Evolutionary conservation across 768 basidiomycete species (phyloP), one percentile per base, ranked within the genome.

Genomic region (Trichaptum fuscoviolaceum): DNA sequence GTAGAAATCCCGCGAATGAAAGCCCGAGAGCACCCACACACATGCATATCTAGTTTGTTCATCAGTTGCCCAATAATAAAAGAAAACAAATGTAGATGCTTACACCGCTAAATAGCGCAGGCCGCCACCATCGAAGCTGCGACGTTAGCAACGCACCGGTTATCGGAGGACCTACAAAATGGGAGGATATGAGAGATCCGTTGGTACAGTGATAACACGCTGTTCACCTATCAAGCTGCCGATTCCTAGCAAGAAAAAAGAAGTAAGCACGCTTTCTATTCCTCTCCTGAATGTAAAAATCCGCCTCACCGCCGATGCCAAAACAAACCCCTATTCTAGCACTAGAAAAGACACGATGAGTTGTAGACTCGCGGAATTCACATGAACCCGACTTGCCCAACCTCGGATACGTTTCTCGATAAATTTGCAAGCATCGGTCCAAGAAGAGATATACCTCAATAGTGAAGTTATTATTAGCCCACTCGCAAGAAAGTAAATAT

Each of bases 91-190:
- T 12, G 20, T 5, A 17, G 15, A 61, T 2, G 23, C 59, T 61
- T 34, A 80, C 76, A 66, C 84, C 86, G 30, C 82, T 78, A 69
- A 87, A 89, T 9, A 87, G 65, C 10, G 81, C 82, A 0, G 85
- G 84, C 30, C 83, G 77, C 84, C 85, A 87, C 87, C 87, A 89
- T 5, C 82, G 70, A 67, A 83, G 86, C 0, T 77, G 73, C 7
- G 77, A 67, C 0, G 84, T 81, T 10, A 89, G 79, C 25, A 88
- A 74, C 2, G 85, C 82, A 0, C 87, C 87, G 34, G 82, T 82
- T 65, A 88, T 82, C 0, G 87, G 87, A 0, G 84, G 81, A 17
- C 86, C 86, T 81, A 64, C 36, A 34, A 25, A 34, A 2, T 15
- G 59, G 2, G 9, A 61, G 15, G 24, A 3, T 24, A 25, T 7